Evolutionary conservation across 2,329 filamentous ascomycete species (phyloP).

Genomic region (Penicillium sp.): DNA sequence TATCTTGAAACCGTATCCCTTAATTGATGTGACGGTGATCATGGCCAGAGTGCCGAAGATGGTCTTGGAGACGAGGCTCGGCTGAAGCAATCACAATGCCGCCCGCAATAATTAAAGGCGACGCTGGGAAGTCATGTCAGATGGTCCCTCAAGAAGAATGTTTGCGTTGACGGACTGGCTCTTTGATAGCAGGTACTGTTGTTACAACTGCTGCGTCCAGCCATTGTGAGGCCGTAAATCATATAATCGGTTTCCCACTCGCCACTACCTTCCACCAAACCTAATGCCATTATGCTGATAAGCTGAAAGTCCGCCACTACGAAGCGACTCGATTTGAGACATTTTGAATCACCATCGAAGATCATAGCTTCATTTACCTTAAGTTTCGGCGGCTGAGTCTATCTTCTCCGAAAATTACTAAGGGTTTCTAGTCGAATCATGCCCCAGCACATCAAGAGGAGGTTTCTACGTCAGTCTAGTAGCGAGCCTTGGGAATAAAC

Average conservation of each 20-base stretch:
- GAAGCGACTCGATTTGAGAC: slow-evolving; percentile 51
- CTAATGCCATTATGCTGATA: slow-evolving; percentile 46
- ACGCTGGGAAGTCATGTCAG: slow-evolving; percentile 49
- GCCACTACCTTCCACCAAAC: no score
- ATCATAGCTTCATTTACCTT: no score
- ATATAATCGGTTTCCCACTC: no score
- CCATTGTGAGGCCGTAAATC: slow-evolving; percentile 53
- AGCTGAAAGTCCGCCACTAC: slow-evolving; percentile 46
- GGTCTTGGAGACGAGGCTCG: slow-evolving; percentile 45
- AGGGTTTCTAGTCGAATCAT: no score
- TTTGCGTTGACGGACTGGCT: slow-evolving; percentile 26
- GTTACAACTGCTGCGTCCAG: slow-evolving; percentile 49
- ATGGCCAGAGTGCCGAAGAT: slow-evolving; percentile 20
- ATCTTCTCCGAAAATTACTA: no score
- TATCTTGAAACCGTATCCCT: slow-evolving; percentile 22
- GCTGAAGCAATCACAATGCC: slow-evolving; percentile 41
- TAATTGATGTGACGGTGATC: slow-evolving; percentile 1
- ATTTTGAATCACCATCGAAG: no score
- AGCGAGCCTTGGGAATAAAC: background rate
- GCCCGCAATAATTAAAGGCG: slow-evolving; percentile 50
- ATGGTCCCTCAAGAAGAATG: slow-evolving; percentile 52
- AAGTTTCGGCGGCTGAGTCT: no score
- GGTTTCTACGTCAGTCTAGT: slow-evolving; percentile 4
- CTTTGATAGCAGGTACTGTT: slow-evolving; percentile 32
- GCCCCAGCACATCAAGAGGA: no score